These are phyloP conservation scores for Agaricus blazei DNA, from an alignment of 768 basidiomycete genomes.

Conservation along the genomic window DNA sequence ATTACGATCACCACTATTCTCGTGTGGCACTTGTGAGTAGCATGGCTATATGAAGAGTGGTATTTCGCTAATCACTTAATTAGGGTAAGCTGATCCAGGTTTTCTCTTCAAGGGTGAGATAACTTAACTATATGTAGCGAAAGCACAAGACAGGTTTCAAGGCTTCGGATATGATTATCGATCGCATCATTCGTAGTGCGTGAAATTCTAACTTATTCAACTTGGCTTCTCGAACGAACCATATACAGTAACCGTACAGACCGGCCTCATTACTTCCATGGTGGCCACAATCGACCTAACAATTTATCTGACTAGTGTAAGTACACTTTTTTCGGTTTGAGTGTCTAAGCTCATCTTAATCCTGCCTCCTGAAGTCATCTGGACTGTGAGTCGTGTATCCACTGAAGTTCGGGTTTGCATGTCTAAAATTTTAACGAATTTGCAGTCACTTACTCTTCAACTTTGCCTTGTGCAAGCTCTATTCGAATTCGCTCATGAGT, in stretches of 20 bases:
- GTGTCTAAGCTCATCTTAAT: background rate
- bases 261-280: conserved; percentile 29
- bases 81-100: conserved; percentile 3
- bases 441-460: background rate
- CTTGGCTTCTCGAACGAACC: background rate
- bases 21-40: conserved; percentile 36
- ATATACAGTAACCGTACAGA: conserved; percentile 30
- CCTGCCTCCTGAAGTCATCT: background rate
- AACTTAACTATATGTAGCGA: conserved; percentile 18
- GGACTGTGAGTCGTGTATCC: background rate
- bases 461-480: background rate
- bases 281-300: conserved; percentile 27
- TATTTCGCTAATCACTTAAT: no score
- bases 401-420: background rate
- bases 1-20: conserved; percentile 36
- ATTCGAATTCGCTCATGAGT: background rate
- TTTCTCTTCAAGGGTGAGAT: background rate
- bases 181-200: conserved; percentile 37
- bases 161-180: conserved; percentile 34
- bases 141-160: conserved; percentile 38
- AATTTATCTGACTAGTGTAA: conserved; percentile 21
- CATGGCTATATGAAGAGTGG: no score
- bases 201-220: background rate
- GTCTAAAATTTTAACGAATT: background rate
- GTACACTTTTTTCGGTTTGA: conserved; percentile 11